Base-by-base conservation (phyloP, 2,329 filamentous ascomycete genomes). In the Aspergillus bombycis region DNA sequence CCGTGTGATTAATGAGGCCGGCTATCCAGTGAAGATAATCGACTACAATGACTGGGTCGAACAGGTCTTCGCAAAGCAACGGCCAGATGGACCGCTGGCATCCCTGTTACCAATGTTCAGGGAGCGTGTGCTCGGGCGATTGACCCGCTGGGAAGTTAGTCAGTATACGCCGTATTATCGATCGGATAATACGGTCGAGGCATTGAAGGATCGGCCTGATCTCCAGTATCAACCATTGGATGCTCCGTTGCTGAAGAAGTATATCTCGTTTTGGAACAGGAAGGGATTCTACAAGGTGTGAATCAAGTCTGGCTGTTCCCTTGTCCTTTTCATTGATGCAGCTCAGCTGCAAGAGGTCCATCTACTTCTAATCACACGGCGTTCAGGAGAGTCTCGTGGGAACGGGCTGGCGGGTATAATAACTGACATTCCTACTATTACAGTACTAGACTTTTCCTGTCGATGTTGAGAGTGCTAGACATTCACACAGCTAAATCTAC, bases 71-170 rank as follows among this genome's bases (percentile, higher is more conserved):
- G 12, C 32, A 10, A 36, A 56, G 30, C 46, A 57, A n/a, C 41
- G 48, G 4, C 46, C 48, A 3, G 60, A 65, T 19, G 60, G 55
- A 3, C 61, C 57, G 9, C 32, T 66, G 28, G 36, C 48, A 32
- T 60, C 65, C n/a, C 38, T 67, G 45, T 30, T 67, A 10, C 63
- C 82, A 43, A 84, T 83, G 68, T 80, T 83, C 63, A 79, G 75
- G 32, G 65, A 68, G 50, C 56, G 43, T 2, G 76, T 76, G 23
- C 78, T 78, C 9, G 72, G 58, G 2, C 74, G 72, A 12, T 66
- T 72, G 8, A 69, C 62, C 0, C 72, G 70, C 46, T 71, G 75
- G 57, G 54, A 65, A n/a, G 61, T 54, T 2, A 61, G 62, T 36
- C 58, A 57, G 28, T 62, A 67, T 46, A 59, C 57, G 11, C 65